Evolutionary conservation across 192 early-diverging fungal species (phyloP).

Genomic region (Entomortierella parvispora): DNA sequence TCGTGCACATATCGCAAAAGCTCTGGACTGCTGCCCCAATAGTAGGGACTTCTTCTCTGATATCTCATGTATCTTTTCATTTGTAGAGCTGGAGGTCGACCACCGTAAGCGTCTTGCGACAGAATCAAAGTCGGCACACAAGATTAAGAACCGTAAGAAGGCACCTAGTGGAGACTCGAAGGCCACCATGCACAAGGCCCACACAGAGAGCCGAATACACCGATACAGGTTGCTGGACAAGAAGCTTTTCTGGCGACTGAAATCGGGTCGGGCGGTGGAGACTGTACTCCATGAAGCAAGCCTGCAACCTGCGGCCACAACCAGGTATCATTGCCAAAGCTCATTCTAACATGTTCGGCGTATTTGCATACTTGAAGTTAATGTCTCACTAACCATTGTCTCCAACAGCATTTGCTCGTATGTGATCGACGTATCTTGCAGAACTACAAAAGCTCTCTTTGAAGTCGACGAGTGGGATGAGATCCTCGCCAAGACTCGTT

Average conservation of each 20-base stretch:
- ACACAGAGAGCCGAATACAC: slow-evolving; percentile 3
- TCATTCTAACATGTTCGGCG: not conserved
- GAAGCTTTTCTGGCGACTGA: slow-evolving; percentile 6
- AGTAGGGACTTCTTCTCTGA: too few relatives aligned
- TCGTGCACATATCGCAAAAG: slow-evolving; percentile 10
- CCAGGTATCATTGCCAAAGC: not conserved
- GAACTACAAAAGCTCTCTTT: too few relatives aligned
- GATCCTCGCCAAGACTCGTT: too few relatives aligned
- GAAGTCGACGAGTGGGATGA: too few relatives aligned
- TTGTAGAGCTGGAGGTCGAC: not conserved
- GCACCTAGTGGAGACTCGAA: slow-evolving; percentile 5
- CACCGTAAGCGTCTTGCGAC: not conserved
- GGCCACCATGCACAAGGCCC: slow-evolving; percentile 2
- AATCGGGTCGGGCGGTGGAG: slow-evolving; percentile 4
- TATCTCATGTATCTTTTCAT: slow-evolving; percentile 8
- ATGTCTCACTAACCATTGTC: too few relatives aligned
- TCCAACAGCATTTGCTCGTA: too few relatives aligned
- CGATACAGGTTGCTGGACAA: slow-evolving; percentile 2
- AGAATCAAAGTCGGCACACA: slow-evolving; percentile 3
- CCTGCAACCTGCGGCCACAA: slow-evolving; percentile 9
- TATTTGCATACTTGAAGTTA: not conserved
- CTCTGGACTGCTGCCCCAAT: slow-evolving; percentile 1
- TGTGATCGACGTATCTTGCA: too few relatives aligned
- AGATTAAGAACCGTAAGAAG: slow-evolving; percentile 10
- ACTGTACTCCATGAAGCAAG: slow-evolving; percentile 7